These are phyloP conservation scores for Spathaspora sp. DNA, from an alignment of 805 yeast genomes.

Conservation along the genomic window DNA sequence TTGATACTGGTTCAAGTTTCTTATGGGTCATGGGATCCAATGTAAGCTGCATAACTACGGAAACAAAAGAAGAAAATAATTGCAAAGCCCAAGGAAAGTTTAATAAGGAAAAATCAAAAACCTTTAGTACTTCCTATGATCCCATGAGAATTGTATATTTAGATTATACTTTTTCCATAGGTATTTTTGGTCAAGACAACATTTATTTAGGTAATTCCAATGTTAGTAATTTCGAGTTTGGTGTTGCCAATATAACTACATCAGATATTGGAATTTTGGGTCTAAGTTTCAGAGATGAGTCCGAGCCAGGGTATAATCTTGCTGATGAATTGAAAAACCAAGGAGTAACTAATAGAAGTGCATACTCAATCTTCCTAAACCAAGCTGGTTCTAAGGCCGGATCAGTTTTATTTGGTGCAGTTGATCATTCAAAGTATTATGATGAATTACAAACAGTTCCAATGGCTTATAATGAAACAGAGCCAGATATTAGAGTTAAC, in stretches of 20 bases:
- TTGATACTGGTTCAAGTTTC: conserved; percentile 42
- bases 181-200: conserved; percentile 61
- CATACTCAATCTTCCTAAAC: conserved; percentile 31
- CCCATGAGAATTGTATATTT: conserved; percentile 45
- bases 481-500: conserved; percentile 6
- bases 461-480: conserved; percentile 22
- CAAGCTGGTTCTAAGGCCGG: conserved; percentile 14
- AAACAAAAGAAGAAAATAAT: conserved; percentile 13
- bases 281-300: conserved; percentile 45
- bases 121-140: conserved; percentile 34
- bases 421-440: conserved; percentile 22
- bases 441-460: conserved; percentile 21
- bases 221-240: conserved; percentile 57
- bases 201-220: conserved; percentile 46
- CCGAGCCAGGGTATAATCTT: conserved; percentile 41
- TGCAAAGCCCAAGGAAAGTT: conserved; percentile 50
- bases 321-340: conserved; percentile 22
- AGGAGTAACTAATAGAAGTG: conserved; percentile 28
- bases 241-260: conserved; percentile 63
- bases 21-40: conserved; percentile 27
- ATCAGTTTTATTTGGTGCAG: conserved; percentile 24
- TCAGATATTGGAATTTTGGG: conserved; percentile 71
- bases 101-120: conserved; percentile 32
- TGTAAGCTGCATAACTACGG: conserved; percentile 4
- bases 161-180: conserved; percentile 45